Conservation (phyloP, 257 asterid genomes). For the Lycium barbarum region DNA sequence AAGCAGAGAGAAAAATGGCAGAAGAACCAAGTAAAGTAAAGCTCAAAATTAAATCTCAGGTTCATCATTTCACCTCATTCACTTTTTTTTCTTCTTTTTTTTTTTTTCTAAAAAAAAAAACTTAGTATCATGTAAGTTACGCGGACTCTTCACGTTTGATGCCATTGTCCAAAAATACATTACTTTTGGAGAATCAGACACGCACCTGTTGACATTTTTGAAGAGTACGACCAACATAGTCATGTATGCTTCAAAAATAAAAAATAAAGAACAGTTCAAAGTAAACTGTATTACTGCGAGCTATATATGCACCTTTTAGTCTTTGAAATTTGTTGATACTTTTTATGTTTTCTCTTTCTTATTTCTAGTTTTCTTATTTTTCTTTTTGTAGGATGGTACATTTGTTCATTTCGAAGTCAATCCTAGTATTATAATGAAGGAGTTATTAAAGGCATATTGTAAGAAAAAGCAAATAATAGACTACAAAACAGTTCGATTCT, state of each 20-base stretch:
- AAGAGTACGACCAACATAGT: no score
- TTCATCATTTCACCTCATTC: background rate
- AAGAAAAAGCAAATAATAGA: background rate
- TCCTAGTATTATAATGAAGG: background rate
- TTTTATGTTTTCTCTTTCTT: background rate
- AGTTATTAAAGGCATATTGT: background rate
- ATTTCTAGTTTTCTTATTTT: no score
- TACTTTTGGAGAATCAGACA: no score
- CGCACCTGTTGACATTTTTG: no score
- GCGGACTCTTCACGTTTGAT: no score
- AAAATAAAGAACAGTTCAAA: no score
- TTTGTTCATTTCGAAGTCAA: background rate
- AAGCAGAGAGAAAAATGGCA: background rate
- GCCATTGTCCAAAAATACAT: no score
- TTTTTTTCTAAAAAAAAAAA: background rate
- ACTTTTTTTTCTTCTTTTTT: background rate
- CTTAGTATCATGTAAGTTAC: no score
- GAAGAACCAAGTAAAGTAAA: background rate
- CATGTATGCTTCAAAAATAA: no score
- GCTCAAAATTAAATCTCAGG: background rate
- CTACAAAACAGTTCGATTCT: background rate
- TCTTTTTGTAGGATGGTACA: background rate
- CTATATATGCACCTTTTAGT: background rate
- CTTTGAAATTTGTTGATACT: background rate
- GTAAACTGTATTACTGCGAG: no score